Evolutionary conservation across 805 yeast genomes (phyloP).

Genomic region (Metschnikowia lunata): DNA sequence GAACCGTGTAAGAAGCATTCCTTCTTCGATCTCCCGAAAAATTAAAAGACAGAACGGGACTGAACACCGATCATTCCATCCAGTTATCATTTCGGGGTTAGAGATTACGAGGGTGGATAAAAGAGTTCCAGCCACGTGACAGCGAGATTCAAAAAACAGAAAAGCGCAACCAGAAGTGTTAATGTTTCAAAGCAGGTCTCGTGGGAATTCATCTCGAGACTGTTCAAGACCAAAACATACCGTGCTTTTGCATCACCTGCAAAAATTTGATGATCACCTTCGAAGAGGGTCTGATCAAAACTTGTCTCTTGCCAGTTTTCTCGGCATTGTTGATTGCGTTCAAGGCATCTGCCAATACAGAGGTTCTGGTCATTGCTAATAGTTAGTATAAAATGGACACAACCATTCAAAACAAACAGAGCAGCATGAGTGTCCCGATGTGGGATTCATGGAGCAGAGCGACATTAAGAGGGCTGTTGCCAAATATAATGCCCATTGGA

Average conservation of each 20-base stretch:
- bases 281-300: slow-evolving; percentile 34
- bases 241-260: slow-evolving; percentile 33
- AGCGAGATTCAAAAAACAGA: not conserved
- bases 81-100: slow-evolving; percentile 93
- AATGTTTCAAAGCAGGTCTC: too few relatives aligned
- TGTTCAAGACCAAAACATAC: slow-evolving; percentile 8
- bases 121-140: too few relatives aligned
- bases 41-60: slow-evolving; percentile 97
- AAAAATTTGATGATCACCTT: slow-evolving; percentile 31
- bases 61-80: slow-evolving; percentile 84
- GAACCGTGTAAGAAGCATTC: slow-evolving; percentile 63
- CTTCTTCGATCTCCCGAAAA: slow-evolving; percentile 80
- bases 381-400: slow-evolving; percentile 15
- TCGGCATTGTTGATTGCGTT: slow-evolving; percentile 36
- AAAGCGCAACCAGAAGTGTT: too few relatives aligned
- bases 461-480: too few relatives aligned
- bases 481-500: too few relatives aligned
- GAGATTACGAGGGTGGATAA: not conserved
- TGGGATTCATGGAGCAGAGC: slow-evolving; percentile 19
- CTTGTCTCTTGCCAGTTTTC: slow-evolving; percentile 36
- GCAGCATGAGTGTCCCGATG: slow-evolving; percentile 22
- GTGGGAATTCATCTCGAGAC: not conserved
- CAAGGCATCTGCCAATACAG: slow-evolving; percentile 35
- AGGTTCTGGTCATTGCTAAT: slow-evolving; percentile 29
- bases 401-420: slow-evolving; percentile 18